Evolutionary conservation across 495 filamentous ascomycete species (phyloP).

Genomic region (Neurospora sp.): DNA sequence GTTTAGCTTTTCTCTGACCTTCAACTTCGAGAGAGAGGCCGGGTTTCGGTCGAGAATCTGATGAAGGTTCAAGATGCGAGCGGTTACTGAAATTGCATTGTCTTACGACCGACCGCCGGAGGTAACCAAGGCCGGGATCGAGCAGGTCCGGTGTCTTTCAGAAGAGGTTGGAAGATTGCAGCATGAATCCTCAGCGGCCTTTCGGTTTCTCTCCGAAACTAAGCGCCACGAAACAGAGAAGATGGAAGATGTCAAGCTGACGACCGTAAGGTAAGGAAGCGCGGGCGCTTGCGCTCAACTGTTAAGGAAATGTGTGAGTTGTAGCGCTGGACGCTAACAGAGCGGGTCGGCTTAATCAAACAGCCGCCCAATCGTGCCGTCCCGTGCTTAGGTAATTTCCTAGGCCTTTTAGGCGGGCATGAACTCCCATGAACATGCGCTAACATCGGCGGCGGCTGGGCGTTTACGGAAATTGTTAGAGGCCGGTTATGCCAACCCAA

Average conservation of each 20-base stretch:
- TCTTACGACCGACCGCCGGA: constrained; percentile 11
- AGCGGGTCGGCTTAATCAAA: constrained; percentile 4
- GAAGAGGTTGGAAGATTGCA: background rate
- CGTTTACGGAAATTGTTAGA: constrained; percentile 21
- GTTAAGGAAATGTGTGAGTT: background rate
- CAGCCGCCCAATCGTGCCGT: background rate
- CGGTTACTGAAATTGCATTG: constrained; percentile 24
- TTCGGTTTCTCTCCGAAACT: background rate
- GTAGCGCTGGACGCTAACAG: background rate
- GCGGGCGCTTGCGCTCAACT: constrained; percentile 2
- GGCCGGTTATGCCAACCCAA: constrained; percentile 5
- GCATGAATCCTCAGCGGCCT: background rate
- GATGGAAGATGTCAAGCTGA: background rate
- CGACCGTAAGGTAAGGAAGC: constrained; percentile 4
- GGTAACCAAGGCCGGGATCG: constrained; percentile 3
- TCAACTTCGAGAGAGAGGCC: background rate
- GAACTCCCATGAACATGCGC: background rate
- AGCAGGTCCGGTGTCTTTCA: constrained; percentile 3
- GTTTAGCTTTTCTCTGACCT: background rate
- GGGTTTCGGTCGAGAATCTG: background rate
- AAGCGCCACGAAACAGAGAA: background rate
- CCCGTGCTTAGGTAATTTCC: background rate
- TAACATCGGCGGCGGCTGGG: constrained; percentile 1
- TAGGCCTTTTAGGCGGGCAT: background rate
- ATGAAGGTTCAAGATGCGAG: constrained; percentile 7